phyloP scores from a whole-genome alignment of 768 basidiomycete species.

The Fomitopsis serialis region DNA sequence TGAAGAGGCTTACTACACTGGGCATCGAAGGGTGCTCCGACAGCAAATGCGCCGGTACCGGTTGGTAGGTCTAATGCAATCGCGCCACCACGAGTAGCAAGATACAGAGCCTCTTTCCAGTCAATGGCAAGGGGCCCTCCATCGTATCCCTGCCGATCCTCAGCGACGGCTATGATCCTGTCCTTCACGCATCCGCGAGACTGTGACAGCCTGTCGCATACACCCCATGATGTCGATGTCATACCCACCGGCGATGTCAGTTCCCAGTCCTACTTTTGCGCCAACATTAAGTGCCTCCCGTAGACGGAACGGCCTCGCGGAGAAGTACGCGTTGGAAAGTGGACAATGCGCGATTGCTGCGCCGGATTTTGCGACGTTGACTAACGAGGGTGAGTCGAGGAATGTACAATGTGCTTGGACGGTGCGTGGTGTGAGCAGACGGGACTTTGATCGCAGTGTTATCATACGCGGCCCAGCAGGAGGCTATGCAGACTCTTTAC shows the following conservation, averaged over 20 bases:
- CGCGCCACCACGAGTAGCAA: constrained; percentile 80
- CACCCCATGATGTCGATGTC: constrained; percentile 67
- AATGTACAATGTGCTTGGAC: constrained; percentile 91
- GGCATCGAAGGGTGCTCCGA: constrained; percentile 69
- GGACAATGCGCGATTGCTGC: constrained; percentile 84
- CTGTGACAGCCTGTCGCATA: constrained; percentile 76
- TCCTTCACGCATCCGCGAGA: constrained; percentile 68
- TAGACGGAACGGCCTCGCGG: constrained; percentile 59
- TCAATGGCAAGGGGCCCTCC: constrained; percentile 45
- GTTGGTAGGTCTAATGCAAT: constrained; percentile 53
- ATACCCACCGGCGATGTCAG: constrained; percentile 87
- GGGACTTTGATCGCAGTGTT: constrained; percentile 35
- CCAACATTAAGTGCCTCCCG: constrained; percentile 62
- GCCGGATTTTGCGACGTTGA: constrained; percentile 40
- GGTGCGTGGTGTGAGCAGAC: constrained; percentile 57
- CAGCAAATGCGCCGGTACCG: constrained; percentile 45
- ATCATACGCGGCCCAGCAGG: neutral
- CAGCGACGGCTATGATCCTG: constrained; percentile 21
- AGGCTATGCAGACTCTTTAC: constrained; percentile 33
- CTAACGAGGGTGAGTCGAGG: constrained; percentile 46
- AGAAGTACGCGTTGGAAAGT: constrained; percentile 86
- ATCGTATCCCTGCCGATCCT: constrained; percentile 2
- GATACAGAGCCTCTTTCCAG: constrained; percentile 78
- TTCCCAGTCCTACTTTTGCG: constrained; percentile 75
- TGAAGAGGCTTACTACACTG: constrained; percentile 54